phyloP scores from a whole-genome alignment of 495 filamentous ascomycete genomes.

The Lophiotrema nucula region DNA sequence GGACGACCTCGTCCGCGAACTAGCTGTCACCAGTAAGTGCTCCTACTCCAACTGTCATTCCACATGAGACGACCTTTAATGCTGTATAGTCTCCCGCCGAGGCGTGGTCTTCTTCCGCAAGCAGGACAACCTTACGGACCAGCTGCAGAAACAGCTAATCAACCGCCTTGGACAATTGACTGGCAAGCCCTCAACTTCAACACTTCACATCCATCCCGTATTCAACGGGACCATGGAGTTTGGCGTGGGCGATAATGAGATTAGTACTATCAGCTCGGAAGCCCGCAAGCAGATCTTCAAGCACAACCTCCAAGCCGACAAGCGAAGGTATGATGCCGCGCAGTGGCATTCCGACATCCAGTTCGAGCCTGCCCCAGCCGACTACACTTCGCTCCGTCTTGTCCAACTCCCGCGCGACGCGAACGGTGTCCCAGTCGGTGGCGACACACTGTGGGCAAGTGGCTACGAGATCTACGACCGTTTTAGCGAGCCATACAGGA shows the following conservation, averaged over 20 bases:
- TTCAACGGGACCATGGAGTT: constrained; percentile 57
- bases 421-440: constrained; percentile 48
- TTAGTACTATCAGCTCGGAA: constrained; percentile 56
- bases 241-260: constrained; percentile 61
- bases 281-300: constrained; percentile 47
- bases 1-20: constrained; percentile 11
- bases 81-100: constrained; percentile 9
- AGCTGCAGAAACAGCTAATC: constrained; percentile 19
- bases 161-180: constrained; percentile 17
- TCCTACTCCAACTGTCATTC: neutral
- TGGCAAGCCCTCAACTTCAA: constrained; percentile 4
- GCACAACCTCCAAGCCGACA: constrained; percentile 41
- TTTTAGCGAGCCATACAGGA: constrained; percentile 61
- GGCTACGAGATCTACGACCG: constrained; percentile 82
- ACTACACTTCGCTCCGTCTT: constrained; percentile 52
- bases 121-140: constrained; percentile 20
- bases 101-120: constrained; percentile 27
- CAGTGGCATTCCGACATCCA: constrained; percentile 69
- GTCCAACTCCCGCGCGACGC: constrained; percentile 6
- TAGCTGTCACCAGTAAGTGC: constrained; percentile 16
- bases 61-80: neutral
- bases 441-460: constrained; percentile 73
- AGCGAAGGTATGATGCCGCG: constrained; percentile 41
- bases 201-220: constrained; percentile 68
- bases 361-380: constrained; percentile 64